phyloP scores from a whole-genome alignment of 2,329 filamentous ascomycete species.

The Beauveria sp. region DNA sequence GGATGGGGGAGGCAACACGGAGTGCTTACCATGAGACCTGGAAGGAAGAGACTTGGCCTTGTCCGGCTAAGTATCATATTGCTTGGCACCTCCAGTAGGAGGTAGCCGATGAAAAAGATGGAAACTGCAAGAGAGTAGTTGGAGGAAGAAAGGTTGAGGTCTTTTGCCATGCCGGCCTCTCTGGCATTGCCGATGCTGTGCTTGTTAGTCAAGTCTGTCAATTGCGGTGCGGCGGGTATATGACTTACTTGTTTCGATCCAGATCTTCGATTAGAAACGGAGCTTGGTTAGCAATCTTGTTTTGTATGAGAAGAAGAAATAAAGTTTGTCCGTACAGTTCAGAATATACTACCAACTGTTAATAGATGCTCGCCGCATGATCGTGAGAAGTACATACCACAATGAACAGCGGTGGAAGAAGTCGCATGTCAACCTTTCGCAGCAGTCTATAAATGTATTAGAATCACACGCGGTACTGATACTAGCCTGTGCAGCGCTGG shows the following conservation, averaged over 20 bases:
- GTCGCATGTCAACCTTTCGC: constrained; percentile 2
- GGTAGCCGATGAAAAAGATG: constrained; percentile 35
- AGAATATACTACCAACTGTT: background rate
- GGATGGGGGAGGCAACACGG: background rate
- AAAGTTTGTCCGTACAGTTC: background rate
- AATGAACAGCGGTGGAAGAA: constrained; percentile 3
- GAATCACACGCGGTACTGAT: background rate
- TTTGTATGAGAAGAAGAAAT: too few relatives aligned
- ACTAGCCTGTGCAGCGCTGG: background rate
- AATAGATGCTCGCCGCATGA: background rate
- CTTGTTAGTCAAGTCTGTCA: background rate
- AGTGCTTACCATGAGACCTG: constrained; percentile 5
- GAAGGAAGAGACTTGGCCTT: constrained; percentile 9
- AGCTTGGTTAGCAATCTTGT: too few relatives aligned
- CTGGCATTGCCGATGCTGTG: constrained; percentile 12
- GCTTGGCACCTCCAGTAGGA: constrained; percentile 53
- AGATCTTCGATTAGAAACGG: background rate
- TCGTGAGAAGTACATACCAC: background rate
- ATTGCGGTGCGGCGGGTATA: background rate
- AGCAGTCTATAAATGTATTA: background rate
- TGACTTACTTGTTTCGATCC: background rate
- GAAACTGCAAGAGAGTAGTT: constrained; percentile 10
- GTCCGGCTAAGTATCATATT: constrained; percentile 49
- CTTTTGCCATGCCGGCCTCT: constrained; percentile 11
- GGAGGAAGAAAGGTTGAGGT: constrained; percentile 1